Evolutionary conservation across 352 stramenopile species (phyloP), one percentile per base, ranked within the genome.

Genomic region (Phytophthora sansomeana): DNA sequence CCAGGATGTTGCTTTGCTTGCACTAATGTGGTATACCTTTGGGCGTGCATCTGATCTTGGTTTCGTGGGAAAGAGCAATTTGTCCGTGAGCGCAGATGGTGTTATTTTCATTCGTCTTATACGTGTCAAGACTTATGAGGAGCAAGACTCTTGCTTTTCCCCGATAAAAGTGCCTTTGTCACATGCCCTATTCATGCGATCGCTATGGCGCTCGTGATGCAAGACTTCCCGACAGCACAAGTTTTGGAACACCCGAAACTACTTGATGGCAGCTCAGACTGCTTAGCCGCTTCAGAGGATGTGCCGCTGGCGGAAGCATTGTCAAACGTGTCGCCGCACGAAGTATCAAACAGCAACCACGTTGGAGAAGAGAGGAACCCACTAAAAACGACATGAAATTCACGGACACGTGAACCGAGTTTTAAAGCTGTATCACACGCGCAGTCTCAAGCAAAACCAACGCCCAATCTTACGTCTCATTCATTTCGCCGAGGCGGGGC

Each of bases 91-190:
- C n/a, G n/a, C n/a, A n/a, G n/a, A n/a, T n/a, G n/a, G n/a, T n/a
- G n/a, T n/a, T n/a, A 24, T 77, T n/a, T 74, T 66, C 29, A 36
- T 68, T n/a, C 26, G 42, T 17, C 41, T 62, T 29, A 52, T 54
- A 11, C 41, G 41, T n/a, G 54, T 53, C 6, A 62, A 52, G 42
- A 46, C 54, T 8, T 32, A 41, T 3, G 42, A 62, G 29, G 42
- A 62, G 33, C 42, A 46, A 62, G 42, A 13, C 11, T 62, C 14
- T 62, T 30, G 3, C 19, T 54, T 2, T 53, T 62, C 19, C 21
- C 42, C 7, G 42, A 62, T 19, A 52, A 46, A 21, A 16, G 47
- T 4, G 39, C 6, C 19, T 62, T 62, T 36, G 47, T 62, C 17
- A 54, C 41, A 0, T 54, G 38, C 4, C 41, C 53, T 6, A 19